Conservation (phyloP, 306 rosid genomes). For the Cucumis hystrix region DNA sequence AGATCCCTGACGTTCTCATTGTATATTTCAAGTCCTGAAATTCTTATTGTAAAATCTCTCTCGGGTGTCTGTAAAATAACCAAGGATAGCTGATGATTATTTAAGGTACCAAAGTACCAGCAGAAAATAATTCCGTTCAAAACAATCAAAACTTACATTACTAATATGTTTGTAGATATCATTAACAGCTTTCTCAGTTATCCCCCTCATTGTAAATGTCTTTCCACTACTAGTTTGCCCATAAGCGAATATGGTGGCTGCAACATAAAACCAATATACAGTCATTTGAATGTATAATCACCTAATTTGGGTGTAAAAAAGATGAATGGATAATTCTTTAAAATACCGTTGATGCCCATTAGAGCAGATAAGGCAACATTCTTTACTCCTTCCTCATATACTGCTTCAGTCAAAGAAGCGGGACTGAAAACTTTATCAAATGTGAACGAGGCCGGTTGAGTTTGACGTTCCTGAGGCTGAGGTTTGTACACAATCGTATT, state of each 20-base stretch:
- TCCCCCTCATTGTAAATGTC: slow-evolving; percentile 97
- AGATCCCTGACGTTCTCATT: slow-evolving; percentile 93
- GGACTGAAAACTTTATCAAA: slow-evolving; percentile 95
- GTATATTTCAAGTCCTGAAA: slow-evolving; percentile 96
- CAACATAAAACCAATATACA: slow-evolving; percentile 4
- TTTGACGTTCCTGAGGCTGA: slow-evolving; percentile 45
- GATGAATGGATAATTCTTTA: neutral
- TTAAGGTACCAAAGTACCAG: neutral
- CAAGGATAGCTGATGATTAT: slow-evolving; percentile 10
- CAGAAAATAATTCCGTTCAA: slow-evolving; percentile 1
- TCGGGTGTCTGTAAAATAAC: slow-evolving; percentile 59
- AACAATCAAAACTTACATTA: slow-evolving; percentile 44
- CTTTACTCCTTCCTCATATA: slow-evolving; percentile 95
- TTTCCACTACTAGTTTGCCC: slow-evolving; percentile 99
- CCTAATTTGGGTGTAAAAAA: neutral
- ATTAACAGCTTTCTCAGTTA: slow-evolving; percentile 92
- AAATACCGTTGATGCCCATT: slow-evolving; percentile 87
- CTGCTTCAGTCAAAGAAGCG: slow-evolving; percentile 49
- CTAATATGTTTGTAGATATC: slow-evolving; percentile 82
- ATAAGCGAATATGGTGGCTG: slow-evolving; percentile 95
- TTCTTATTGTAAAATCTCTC: slow-evolving; percentile 70
- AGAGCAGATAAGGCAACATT: slow-evolving; percentile 81
- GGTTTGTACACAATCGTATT: slow-evolving; percentile 60
- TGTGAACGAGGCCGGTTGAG: slow-evolving; percentile 59
- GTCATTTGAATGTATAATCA: neutral